Evolutionary conservation across 768 basidiomycete genomes (phyloP).

Genomic region (Pisolithus sp.): DNA sequence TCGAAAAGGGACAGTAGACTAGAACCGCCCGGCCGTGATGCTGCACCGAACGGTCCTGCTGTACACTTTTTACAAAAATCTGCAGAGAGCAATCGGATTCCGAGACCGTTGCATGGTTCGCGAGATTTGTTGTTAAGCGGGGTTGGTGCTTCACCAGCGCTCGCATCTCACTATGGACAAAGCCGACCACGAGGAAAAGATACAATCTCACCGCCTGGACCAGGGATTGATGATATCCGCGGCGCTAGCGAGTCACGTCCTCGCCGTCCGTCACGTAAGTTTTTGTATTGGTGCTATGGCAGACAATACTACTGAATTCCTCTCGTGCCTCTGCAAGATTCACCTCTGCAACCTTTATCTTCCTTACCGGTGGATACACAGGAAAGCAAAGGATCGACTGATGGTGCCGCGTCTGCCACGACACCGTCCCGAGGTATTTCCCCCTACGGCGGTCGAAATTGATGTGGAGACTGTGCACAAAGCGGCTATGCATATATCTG

Average conservation of each 20-base stretch:
- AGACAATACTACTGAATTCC: conserved; percentile 15
- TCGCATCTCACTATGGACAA: conserved; percentile 13
- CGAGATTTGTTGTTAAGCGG: conserved; percentile 14
- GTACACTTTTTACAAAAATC: conserved; percentile 62
- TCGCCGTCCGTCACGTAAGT: conserved; percentile 18
- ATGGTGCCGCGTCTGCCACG: conserved; percentile 36
- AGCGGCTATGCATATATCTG: conserved; percentile 76
- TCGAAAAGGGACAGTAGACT: conserved; percentile 40
- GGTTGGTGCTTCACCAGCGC: conserved; percentile 3
- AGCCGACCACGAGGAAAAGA: conserved; percentile 16
- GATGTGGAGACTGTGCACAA: conserved; percentile 66
- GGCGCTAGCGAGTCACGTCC: conserved; percentile 11
- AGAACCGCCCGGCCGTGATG: conserved; percentile 42
- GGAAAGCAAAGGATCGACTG: conserved; percentile 31
- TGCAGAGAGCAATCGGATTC: conserved; percentile 13
- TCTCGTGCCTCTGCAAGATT: conserved; percentile 33
- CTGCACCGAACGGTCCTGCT: conserved; percentile 33
- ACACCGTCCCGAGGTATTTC: conserved; percentile 30
- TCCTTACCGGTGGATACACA: conserved; percentile 14
- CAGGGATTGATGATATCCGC: conserved; percentile 12
- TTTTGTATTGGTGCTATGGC: conserved; percentile 14
- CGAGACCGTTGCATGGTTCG: conserved; percentile 13
- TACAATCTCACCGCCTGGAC: conserved; percentile 5
- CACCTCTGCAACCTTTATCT: conserved; percentile 31
- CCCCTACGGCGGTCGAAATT: conserved; percentile 20